Percentiles rank a stretch among this genome's conserved stretches.
Conservation (phyloP, 768 basidiomycete species). For the Auriculariales sp. region DNA sequence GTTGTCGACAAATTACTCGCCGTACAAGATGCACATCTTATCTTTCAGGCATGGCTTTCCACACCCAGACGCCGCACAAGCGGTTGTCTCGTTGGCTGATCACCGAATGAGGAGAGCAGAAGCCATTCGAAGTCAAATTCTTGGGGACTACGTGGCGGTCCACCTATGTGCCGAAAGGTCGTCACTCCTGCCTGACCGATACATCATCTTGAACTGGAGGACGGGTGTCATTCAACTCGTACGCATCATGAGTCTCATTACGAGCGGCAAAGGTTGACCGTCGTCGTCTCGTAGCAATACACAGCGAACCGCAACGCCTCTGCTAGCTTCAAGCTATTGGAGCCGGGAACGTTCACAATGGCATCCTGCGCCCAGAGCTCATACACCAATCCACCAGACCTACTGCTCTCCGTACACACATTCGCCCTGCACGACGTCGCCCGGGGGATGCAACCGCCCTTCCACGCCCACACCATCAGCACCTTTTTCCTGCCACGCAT, state of each 20-base stretch:
- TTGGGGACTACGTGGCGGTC: background rate
- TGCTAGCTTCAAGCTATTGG: background rate
- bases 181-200: background rate
- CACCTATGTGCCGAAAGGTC: background rate
- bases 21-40: background rate
- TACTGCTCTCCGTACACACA: background rate
- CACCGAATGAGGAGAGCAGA: background rate
- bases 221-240: background rate
- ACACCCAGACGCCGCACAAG: background rate
- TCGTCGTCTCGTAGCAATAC: background rate
- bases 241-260: background rate
- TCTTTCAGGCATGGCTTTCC: background rate
- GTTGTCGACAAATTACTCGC: background rate
- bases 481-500: background rate
- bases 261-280: background rate
- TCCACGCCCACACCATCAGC: background rate
- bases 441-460: background rate
- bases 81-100: background rate
- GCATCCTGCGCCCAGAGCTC: background rate
- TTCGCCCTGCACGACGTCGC: background rate
- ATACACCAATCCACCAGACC: background rate
- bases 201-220: background rate
- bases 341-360: background rate
- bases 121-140: background rate
- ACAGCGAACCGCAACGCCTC: background rate